These are phyloP conservation scores for Amylocystis lapponica DNA, from an alignment of 768 basidiomycete species.

Conservation along the genomic window DNA sequence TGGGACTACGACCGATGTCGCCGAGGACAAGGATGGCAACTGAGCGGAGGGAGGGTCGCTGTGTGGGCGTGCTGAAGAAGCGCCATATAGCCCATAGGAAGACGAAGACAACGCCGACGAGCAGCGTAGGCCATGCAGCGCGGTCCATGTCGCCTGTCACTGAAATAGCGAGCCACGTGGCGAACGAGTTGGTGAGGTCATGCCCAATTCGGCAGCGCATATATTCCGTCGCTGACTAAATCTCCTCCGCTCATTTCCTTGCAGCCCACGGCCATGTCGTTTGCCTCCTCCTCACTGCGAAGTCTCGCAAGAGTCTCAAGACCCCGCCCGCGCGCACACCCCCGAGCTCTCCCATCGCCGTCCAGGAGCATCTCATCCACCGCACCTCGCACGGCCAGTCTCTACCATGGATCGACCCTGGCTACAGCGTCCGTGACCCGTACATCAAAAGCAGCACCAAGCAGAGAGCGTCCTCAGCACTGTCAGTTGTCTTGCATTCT, in stretches of 20 bases:
- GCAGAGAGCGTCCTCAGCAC: constrained; percentile 14
- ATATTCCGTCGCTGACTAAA: too few relatives aligned
- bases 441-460: not conserved
- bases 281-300: not conserved
- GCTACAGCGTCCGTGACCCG: constrained; percentile 26
- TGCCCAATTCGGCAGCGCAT: too few relatives aligned
- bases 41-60: constrained; percentile 42
- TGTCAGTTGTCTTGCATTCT: constrained; percentile 8
- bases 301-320: not conserved
- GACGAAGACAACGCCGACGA: not conserved
- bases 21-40: constrained; percentile 92
- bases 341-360: not conserved
- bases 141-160: too few relatives aligned
- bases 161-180: too few relatives aligned
- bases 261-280: constrained; percentile 2
- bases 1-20: constrained; percentile 91
- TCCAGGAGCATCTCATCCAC: constrained; percentile 13
- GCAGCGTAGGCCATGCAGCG: too few relatives aligned
- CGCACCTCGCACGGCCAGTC: constrained; percentile 10
- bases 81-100: constrained; percentile 8
- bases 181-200: too few relatives aligned
- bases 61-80: not conserved
- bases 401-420: constrained; percentile 29
- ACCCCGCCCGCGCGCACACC: not conserved
- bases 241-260: not conserved